Base-by-base conservation (phyloP, 306 rosid genomes). In the Prunus fruticosa region DNA sequence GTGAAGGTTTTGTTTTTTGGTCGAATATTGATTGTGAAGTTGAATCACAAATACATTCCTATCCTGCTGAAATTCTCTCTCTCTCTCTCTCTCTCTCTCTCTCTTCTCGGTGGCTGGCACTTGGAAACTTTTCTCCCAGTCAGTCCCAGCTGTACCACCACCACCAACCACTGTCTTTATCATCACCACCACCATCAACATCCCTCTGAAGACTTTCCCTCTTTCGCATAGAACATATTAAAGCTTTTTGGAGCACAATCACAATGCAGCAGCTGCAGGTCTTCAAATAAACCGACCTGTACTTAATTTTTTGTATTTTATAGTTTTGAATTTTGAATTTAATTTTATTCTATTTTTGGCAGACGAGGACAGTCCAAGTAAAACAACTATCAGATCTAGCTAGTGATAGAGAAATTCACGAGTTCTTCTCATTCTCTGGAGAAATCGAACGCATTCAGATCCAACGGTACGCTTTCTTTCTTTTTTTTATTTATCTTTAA, bases 361-460 rank as follows among this genome's bases (percentile, higher is more conserved):
- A 90, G 96, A 91, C 93, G 20, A 87, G 96, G 73, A 91, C 98
- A 13, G 97, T 91, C 79, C 96, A 91, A 84, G 98, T 91, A 62
- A 83, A 76, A 81, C 89, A 90, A 22, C 77, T 91, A 51, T 91
- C 98, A 85, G 96, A 91, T 93, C 98, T 93, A 78, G 98, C 98
- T 58, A 73, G 88, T 54, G 98, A 89, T 82, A 86, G 98, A 79
- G 98, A 93, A 91, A 91, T 93, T 89, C 96, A 89, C 9, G 98
- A 93, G 64, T 93, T 91, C 84, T 93, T 93, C 82, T 93, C 97
- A 2, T 93, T 93, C 58, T 86, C 98, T 58, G 98, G 98, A 45
- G 96, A 93, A 86, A 90, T 93, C 49, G 97, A 91, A 58, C 92
- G 87, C 75, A 79, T 91, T 87, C 87, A 93, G 85, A 91, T 91